Evolutionary conservation across 1,284 basidiomycete genomes (phyloP), one percentile per base, ranked within the genome.

Genomic region (Sphagnurus paluster): DNA sequence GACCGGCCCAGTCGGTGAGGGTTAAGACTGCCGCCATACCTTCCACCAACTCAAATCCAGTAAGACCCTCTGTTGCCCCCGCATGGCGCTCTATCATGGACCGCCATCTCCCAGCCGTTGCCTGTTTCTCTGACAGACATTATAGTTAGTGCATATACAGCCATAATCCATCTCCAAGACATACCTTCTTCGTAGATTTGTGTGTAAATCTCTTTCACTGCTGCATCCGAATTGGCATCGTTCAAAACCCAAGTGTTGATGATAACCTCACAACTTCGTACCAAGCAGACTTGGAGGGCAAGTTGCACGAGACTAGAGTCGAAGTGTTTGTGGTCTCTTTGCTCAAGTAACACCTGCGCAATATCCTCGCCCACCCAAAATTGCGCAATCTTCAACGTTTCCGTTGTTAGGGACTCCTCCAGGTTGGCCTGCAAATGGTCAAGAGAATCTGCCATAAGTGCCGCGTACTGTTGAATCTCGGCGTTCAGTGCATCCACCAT

Each of bases 391-490:
- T 23, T 3, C 29, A 26, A 23, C 32, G 42, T 44, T 6, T 33
- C n/a, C 8, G 14, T 3, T 6, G 19, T 2, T 16, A 8, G 26
- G n/a, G n/a, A n/a, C n/a, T n/a, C n/a, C n/a, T n/a, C n/a, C 30
- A 46, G 35, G 17, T 38, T 23, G 5, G 14, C 17, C 5, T 28
- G 8, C 11, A 36, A 16, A 37, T 41, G 46, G 3, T 44, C 17
- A 39, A 54, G 28, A 2, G 51, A 50, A 29, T 59, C 60, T 10
- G 58, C 53, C 30, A 65, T 58, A 23, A 53, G 44, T n/a, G 63
- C 57, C 9, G 60, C 53, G 13, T 43, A 33, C 28, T 63, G 61
- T 9, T 57, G 45, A 44, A 64, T 61, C 36, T 59, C 61, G 6
- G 56, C 50, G 46, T 63, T 65, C 3, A 65, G 35, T 1, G 42